These are phyloP conservation scores for Diaporthe citrichinensis DNA, from an alignment of 2,329 filamentous ascomycete genomes.

Conservation along the genomic window DNA sequence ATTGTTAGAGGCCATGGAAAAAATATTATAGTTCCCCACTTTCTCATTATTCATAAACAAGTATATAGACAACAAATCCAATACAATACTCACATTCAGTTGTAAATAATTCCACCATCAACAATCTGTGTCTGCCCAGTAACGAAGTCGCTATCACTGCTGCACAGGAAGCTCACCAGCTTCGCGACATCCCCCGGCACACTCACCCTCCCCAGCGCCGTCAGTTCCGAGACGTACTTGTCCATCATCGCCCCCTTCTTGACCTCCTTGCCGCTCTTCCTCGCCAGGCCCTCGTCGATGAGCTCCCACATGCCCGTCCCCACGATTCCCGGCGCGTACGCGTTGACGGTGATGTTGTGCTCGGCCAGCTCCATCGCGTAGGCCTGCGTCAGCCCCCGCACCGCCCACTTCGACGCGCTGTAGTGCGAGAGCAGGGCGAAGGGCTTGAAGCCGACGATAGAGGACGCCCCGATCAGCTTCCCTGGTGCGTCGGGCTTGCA, in stretches of 20 bases:
- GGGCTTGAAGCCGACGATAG: slow-evolving; percentile 72
- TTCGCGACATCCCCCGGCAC: slow-evolving; percentile 75
- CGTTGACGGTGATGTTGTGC: slow-evolving; percentile 76
- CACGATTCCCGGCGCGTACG: slow-evolving; percentile 78
- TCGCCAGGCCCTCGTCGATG: slow-evolving; percentile 73
- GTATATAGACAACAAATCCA: rapidly evolving
- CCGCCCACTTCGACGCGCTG: slow-evolving; percentile 75
- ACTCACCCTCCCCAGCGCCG: slow-evolving; percentile 69
- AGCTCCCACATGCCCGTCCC: slow-evolving; percentile 78
- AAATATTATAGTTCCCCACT: too few species aligned
- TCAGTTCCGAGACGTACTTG: slow-evolving; percentile 67
- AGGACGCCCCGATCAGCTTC: slow-evolving; percentile 68
- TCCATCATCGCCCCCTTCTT: slow-evolving; percentile 58
- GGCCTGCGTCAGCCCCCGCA: slow-evolving; percentile 75
- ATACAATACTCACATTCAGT: slow-evolving; percentile 39
- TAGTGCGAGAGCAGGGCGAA: slow-evolving; percentile 74
- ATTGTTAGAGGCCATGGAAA: too few species aligned
- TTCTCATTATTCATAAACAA: not conserved
- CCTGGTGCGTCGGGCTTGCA: slow-evolving; percentile 47
- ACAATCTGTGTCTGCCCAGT: slow-evolving; percentile 77
- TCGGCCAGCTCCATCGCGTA: slow-evolving; percentile 76
- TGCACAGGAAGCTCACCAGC: slow-evolving; percentile 72
- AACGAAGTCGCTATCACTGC: slow-evolving; percentile 73
- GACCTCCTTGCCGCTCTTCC: slow-evolving; percentile 62
- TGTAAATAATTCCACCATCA: slow-evolving; percentile 71